Base-by-base conservation (phyloP, 2,329 filamentous ascomycete species). In the Rutstroemia sp. region DNA sequence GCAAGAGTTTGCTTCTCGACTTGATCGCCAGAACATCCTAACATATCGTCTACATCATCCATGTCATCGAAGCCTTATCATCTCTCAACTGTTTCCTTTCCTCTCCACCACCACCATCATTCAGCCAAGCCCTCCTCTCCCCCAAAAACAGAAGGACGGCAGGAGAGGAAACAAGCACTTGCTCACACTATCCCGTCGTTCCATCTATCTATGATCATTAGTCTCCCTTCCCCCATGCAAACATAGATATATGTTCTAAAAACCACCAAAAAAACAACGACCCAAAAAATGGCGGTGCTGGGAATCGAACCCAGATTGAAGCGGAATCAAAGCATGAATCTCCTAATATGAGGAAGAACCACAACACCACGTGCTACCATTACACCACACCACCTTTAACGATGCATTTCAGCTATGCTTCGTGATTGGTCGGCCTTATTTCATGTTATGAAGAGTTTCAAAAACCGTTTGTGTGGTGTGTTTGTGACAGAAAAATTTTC, bases 231-330 rank as follows among this genome's bases (percentile, higher is more conserved):
- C 38, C 16, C 38, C 12, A 4, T n/a, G 8, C 14, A 6, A 5
- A 6, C 38, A 2, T 6, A 16, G 2, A 41, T 12, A 41, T 12
- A 41, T 16, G 5, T 12, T n/a, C 14, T 19, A 25, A 46, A n/a
- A 27, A 50, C 4, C 1, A 10, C 27, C 19, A 19, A 51, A 51
- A 6, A 6, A 42, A 0, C 39, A 42, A 42, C 1, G 1, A 8
- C 27, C 10, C 27, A 30, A 23, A 49, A 49, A 23, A 19, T 54
- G 51, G 51, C 51, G 51, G 51, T 54, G 44, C 51, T 54, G 51
- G 51, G 51, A 54, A 54, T 54, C 51, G 51, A 54, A 54, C 51
- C 51, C 51, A 54, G 51, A 54, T 54, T 48, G 51, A 53, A 54
- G 34, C 51, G 51, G 51, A 41, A 41, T 41, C 38, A 41, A 41